phyloP scores from a whole-genome alignment of 331 rosid species.

The Ulmus americana region DNA sequence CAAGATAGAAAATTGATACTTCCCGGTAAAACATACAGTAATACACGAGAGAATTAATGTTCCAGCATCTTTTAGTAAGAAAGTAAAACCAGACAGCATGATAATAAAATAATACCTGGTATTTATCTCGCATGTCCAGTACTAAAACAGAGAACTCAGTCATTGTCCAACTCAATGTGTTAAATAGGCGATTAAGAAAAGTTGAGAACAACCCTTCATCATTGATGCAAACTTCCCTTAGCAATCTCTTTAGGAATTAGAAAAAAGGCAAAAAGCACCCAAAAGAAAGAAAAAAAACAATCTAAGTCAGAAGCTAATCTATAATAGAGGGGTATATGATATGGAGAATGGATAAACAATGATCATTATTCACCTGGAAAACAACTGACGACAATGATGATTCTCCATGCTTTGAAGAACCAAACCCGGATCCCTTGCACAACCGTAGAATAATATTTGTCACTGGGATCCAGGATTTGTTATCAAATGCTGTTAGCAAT shows the following conservation, averaged over 20 bases:
- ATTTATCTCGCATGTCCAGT: slow-evolving; percentile 91
- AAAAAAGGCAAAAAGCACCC: neutral
- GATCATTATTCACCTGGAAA: slow-evolving; percentile 56
- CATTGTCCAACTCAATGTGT: slow-evolving; percentile 97
- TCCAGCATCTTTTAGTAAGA: neutral
- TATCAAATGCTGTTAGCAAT: slow-evolving; percentile 77
- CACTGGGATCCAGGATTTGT: slow-evolving; percentile 90
- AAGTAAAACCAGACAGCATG: neutral
- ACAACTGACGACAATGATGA: slow-evolving; percentile 68
- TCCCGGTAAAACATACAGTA: neutral
- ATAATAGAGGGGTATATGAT: neutral
- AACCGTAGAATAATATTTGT: slow-evolving; percentile 76
- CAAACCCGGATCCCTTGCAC: slow-evolving; percentile 89
- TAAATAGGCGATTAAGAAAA: slow-evolving; percentile 89
- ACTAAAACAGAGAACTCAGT: slow-evolving; percentile 94
- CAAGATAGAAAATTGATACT: neutral
- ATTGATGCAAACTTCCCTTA: slow-evolving; percentile 67
- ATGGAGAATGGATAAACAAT: neutral
- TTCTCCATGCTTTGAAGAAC: slow-evolving; percentile 78
- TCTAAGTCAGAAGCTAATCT: slow-evolving; percentile 24
- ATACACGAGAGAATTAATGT: neutral
- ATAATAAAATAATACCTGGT: slow-evolving; percentile 47
- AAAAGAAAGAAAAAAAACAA: slow-evolving; percentile 5
- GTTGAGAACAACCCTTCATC: slow-evolving; percentile 80
- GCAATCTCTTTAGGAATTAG: slow-evolving; percentile 55